A percentile compares a stretch with the other conserved stretches of the same genome.
Evolutionary conservation across 1,139 yeast genomes (phyloP).

Genomic region (Debaryomyces fabryi): DNA sequence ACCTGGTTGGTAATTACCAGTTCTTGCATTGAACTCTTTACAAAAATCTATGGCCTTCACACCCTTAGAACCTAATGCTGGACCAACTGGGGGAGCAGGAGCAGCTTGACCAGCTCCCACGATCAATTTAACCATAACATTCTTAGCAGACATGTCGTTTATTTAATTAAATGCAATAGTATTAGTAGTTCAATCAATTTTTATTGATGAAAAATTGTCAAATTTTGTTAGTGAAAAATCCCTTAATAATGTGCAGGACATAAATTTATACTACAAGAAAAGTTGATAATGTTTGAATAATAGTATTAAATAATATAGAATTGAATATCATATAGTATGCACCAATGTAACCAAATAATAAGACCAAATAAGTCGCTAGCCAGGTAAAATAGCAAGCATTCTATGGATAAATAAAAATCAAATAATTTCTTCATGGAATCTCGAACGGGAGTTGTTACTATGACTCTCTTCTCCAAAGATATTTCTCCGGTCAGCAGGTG

Average conservation of each 20-base stretch:
- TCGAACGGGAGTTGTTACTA: conserved; percentile 26
- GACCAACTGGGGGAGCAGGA: conserved; percentile 99
- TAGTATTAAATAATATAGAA: not conserved
- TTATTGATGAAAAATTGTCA: conserved; percentile 3
- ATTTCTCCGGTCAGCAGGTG: conserved; percentile 15
- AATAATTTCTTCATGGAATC: conserved; percentile 28
- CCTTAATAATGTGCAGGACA: not conserved
- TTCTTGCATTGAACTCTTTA: conserved; percentile 96
- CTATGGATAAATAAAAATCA: not conserved
- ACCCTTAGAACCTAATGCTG: conserved; percentile 98
- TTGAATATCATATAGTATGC: not conserved
- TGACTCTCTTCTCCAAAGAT: conserved; percentile 21
- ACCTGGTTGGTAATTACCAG: conserved; percentile 83
- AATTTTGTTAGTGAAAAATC: not conserved
- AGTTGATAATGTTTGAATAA: not conserved
- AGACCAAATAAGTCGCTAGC: not conserved
- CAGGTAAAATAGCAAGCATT: not conserved
- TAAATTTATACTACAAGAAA: not conserved
- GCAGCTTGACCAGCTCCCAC: conserved; percentile 99
- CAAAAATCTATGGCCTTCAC: conserved; percentile 98
- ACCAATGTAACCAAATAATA: not conserved
- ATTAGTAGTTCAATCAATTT: not conserved
- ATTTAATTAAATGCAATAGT: not conserved
- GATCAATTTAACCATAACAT: conserved; percentile 76
- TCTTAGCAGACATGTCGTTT: conserved; percentile 37